These are phyloP conservation scores for Cadophora sp. DNA, from an alignment of 2,329 filamentous ascomycete species.

Conservation along the genomic window DNA sequence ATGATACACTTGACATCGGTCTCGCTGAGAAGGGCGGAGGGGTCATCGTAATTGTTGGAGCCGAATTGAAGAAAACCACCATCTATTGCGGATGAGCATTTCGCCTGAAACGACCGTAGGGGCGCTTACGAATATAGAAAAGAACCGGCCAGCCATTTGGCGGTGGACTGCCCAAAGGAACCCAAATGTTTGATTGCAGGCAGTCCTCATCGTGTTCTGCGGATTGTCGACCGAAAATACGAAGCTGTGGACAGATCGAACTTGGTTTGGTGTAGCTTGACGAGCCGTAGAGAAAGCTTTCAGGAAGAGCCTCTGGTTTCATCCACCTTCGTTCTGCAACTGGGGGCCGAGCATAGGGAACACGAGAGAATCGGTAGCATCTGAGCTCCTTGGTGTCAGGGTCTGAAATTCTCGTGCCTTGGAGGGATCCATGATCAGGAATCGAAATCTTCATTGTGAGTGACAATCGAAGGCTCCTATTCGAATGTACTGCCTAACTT, in stretches of 20 bases:
- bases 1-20: constrained; percentile 43
- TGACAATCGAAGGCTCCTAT: too few relatives aligned
- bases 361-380: constrained; percentile 23
- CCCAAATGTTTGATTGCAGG: constrained; percentile 56
- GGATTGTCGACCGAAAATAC: constrained; percentile 18
- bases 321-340: constrained; percentile 29
- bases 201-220: constrained; percentile 54
- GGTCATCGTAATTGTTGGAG: constrained; percentile 26
- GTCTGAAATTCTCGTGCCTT: too few relatives aligned
- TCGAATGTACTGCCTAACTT: too few relatives aligned
- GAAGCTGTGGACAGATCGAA: constrained; percentile 48
- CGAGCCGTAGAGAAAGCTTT: constrained; percentile 47
- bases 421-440: too few relatives aligned
- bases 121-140: constrained; percentile 26
- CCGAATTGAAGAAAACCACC: constrained; percentile 29
- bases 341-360: constrained; percentile 39
- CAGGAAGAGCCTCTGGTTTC: constrained; percentile 42
- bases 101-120: too few relatives aligned
- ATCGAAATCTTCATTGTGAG: too few relatives aligned
- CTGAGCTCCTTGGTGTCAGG: too few relatives aligned
- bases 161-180: constrained; percentile 42
- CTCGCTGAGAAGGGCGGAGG: constrained; percentile 19
- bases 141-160: constrained; percentile 29
- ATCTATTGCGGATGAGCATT: constrained; percentile 10
- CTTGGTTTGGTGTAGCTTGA: constrained; percentile 9